Conservation (phyloP, 176 grass and related monocot species). For the Paspalum notatum region DNA sequence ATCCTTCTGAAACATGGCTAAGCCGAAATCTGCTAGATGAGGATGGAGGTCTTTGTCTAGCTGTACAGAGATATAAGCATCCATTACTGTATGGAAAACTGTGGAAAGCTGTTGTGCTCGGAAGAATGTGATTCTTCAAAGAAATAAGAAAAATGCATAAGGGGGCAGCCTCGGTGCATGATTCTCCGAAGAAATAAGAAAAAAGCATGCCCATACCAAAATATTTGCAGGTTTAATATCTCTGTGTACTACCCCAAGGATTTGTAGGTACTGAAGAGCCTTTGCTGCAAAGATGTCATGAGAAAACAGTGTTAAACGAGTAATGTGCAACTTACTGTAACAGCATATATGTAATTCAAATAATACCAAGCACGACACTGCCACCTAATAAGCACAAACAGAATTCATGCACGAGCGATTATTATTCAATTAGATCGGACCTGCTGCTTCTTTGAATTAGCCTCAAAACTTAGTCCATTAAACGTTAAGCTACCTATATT, state of each 20-base stretch:
- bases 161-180: background rate
- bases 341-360: constrained; percentile 15
- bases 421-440: constrained; percentile 19
- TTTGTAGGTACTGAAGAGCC: constrained; percentile 74
- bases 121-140: constrained; percentile 9
- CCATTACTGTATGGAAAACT: constrained; percentile 10
- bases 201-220: constrained; percentile 64
- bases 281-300: constrained; percentile 61
- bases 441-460: constrained; percentile 16
- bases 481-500: constrained; percentile 7
- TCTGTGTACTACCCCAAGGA: constrained; percentile 79
- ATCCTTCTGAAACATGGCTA: constrained; percentile 93
- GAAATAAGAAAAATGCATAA: constrained; percentile 31
- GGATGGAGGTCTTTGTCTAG: constrained; percentile 76
- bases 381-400: background rate
- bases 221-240: constrained; percentile 99
- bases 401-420: background rate
- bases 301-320: constrained; percentile 40
- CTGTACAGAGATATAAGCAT: constrained; percentile 50
- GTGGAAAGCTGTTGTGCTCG: background rate
- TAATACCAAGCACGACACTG: background rate
- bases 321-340: background rate
- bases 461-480: background rate
- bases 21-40: constrained; percentile 89
- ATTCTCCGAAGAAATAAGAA: constrained; percentile 28